Percentiles rank a stretch among this genome's conserved stretches.
These are phyloP conservation scores for Podaxis sp. DNA, from an alignment of 768 basidiomycete species.

Conservation along the genomic window DNA sequence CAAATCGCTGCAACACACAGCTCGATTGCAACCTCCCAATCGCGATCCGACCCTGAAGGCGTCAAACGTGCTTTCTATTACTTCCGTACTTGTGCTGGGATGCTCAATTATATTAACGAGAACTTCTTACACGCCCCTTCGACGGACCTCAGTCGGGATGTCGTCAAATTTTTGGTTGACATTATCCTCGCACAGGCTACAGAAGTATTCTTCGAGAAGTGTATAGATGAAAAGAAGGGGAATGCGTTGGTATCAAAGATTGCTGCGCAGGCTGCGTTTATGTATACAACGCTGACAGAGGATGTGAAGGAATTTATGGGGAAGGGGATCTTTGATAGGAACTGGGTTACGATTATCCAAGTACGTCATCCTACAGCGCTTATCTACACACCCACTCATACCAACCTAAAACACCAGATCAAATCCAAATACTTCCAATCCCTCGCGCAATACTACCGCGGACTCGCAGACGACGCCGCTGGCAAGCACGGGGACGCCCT, in stretches of 20 bases:
- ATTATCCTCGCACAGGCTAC: constrained; percentile 91
- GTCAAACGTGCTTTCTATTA: constrained; percentile 93
- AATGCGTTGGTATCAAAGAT: constrained; percentile 79
- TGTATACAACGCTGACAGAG: constrained; percentile 83
- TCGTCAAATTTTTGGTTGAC: constrained; percentile 90
- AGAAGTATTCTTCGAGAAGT: constrained; percentile 95
- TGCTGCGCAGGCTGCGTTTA: constrained; percentile 74
- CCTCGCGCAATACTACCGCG: constrained; percentile 84
- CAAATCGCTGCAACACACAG: constrained; percentile 95
- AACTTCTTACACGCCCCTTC: constrained; percentile 98
- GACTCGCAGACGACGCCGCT: constrained; percentile 70
- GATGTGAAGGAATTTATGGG: constrained; percentile 97
- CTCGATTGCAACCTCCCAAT: constrained; percentile 83
- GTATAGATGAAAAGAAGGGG: constrained; percentile 88
- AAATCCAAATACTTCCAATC: constrained; percentile 91
- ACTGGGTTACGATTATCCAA: constrained; percentile 89
- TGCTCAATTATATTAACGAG: constrained; percentile 99
- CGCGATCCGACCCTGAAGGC: constrained; percentile 86
- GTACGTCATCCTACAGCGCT: constrained; percentile 34
- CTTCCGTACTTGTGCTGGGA: constrained; percentile 86
- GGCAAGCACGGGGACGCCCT: constrained; percentile 87
- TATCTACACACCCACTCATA: not conserved
- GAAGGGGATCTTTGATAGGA: constrained; percentile 92
- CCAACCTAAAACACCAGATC: constrained; percentile 48
- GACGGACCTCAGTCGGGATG: constrained; percentile 90